phyloP scores from a whole-genome alignment of 1,284 basidiomycete genomes.

The Porogramme epimiltina region DNA sequence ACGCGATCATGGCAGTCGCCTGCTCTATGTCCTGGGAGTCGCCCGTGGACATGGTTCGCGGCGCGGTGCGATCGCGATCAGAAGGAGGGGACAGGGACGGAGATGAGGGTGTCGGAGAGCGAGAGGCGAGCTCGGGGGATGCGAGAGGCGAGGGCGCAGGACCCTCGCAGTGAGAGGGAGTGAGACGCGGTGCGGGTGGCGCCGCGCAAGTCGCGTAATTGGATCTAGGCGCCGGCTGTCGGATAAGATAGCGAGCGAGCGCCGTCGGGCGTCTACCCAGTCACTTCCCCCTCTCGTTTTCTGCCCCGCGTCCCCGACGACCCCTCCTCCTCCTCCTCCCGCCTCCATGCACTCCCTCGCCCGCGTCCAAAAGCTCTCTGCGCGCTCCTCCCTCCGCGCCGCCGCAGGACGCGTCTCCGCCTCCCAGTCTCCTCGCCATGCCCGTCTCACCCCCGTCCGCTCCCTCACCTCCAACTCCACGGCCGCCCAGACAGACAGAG shows the following conservation, averaged over 20 bases:
- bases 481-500: slow-evolving; percentile 58
- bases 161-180: background rate
- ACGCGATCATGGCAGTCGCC: slow-evolving; percentile 53
- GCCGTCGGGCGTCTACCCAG: background rate
- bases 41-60: slow-evolving; percentile 19
- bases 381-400: slow-evolving; percentile 32
- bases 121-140: background rate
- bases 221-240: slow-evolving; percentile 1
- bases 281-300: background rate
- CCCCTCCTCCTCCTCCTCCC: slow-evolving; percentile 1
- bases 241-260: slow-evolving; percentile 6
- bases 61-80: too few species aligned
- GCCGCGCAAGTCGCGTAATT: background rate
- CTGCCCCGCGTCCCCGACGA: slow-evolving; percentile 1
- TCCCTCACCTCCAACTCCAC: slow-evolving; percentile 45
- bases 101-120: background rate
- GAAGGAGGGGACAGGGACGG: too few species aligned
- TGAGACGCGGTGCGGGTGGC: background rate
- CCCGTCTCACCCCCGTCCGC: slow-evolving; percentile 34
- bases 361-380: slow-evolving; percentile 20
- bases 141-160: too few species aligned
- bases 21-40: slow-evolving; percentile 53
- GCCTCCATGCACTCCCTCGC: slow-evolving; percentile 28
- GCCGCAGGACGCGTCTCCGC: slow-evolving; percentile 51
- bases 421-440: slow-evolving; percentile 41